Conservation (phyloP, 2,329 filamentous ascomycete species). For the Arthrobotrys sphaeroides region DNA sequence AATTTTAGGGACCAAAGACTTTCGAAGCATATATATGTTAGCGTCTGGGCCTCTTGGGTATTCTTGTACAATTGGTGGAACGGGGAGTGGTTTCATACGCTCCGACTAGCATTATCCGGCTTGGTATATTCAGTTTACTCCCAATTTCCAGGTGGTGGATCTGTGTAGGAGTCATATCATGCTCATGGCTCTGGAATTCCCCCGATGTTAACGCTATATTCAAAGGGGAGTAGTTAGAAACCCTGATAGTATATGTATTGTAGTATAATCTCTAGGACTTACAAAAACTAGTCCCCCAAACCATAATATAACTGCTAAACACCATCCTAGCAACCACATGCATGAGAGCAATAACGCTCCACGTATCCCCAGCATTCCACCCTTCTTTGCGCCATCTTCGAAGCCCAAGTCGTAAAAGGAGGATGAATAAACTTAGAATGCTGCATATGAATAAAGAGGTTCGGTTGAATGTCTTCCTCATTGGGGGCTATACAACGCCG, state of each 20-base stretch:
- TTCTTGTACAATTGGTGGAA: neutral
- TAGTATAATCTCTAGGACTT: neutral
- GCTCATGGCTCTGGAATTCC: conserved; percentile 5
- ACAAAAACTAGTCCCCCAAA: conserved; percentile 28
- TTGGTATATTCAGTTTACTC: conserved; percentile 25
- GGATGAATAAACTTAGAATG: neutral
- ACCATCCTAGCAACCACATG: conserved; percentile 14
- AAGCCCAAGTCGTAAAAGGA: neutral
- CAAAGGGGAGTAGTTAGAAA: neutral
- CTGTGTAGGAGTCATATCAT: neutral
- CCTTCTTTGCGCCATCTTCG: conserved; percentile 38
- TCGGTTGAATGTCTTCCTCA: conserved; percentile 7
- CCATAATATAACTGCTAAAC: conserved; percentile 14
- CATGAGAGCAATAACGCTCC: conserved; percentile 13
- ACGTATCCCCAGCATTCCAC: conserved; percentile 45
- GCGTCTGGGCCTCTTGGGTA: no score
- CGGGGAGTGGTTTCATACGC: neutral
- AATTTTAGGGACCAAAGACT: conserved; percentile 52
- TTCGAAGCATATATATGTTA: neutral
- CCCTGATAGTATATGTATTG: neutral
- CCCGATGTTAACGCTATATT: neutral
- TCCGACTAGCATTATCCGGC: conserved; percentile 28
- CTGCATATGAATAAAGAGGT: conserved; percentile 29
- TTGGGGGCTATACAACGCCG: neutral
- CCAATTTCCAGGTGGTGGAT: conserved; percentile 2